These are phyloP conservation scores for Cicer chorassanicum DNA, from an alignment of 306 rosid species.

Conservation along the genomic window DNA sequence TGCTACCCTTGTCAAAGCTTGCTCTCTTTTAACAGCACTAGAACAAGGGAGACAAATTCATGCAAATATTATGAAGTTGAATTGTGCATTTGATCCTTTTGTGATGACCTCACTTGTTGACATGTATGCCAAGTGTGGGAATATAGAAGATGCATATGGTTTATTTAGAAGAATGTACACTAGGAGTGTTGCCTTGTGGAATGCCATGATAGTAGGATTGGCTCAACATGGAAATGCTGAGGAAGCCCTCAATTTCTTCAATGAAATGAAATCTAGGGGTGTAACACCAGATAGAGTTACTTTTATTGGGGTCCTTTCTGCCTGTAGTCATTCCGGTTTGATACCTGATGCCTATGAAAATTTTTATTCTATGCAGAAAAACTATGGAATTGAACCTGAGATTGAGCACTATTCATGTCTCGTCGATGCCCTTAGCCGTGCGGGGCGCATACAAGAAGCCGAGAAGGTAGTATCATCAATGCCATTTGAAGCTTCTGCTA, in stretches of 20 bases:
- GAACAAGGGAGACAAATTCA: conserved; percentile 88
- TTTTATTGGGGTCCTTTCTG: conserved; percentile 77
- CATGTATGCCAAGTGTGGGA: conserved; percentile 91
- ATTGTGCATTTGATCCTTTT: conserved; percentile 64
- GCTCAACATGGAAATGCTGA: conserved; percentile 81
- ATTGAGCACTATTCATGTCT: conserved; percentile 80
- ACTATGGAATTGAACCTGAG: conserved; percentile 65
- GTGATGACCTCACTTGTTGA: conserved; percentile 85
- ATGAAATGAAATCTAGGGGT: conserved; percentile 58
- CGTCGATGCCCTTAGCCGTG: conserved; percentile 83
- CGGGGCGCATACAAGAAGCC: conserved; percentile 71
- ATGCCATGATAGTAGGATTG: conserved; percentile 84
- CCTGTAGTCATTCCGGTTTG: conserved; percentile 82
- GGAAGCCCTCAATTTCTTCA: conserved; percentile 71
- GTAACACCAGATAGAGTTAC: conserved; percentile 72
- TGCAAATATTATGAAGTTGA: conserved; percentile 73
- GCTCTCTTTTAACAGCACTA: conserved; percentile 71
- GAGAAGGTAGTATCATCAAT: conserved; percentile 68
- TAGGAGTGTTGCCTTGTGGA: conserved; percentile 66
- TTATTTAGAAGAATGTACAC: conserved; percentile 59
- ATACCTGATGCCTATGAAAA: conserved; percentile 64
- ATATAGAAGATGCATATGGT: conserved; percentile 65
- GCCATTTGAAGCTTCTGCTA: conserved; percentile 87
- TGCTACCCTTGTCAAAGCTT: conserved; percentile 77
- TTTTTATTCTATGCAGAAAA: conserved; percentile 65